These are phyloP conservation scores for Strobilomyces echinocephalus DNA, from an alignment of 768 basidiomycete genomes.

Conservation along the genomic window DNA sequence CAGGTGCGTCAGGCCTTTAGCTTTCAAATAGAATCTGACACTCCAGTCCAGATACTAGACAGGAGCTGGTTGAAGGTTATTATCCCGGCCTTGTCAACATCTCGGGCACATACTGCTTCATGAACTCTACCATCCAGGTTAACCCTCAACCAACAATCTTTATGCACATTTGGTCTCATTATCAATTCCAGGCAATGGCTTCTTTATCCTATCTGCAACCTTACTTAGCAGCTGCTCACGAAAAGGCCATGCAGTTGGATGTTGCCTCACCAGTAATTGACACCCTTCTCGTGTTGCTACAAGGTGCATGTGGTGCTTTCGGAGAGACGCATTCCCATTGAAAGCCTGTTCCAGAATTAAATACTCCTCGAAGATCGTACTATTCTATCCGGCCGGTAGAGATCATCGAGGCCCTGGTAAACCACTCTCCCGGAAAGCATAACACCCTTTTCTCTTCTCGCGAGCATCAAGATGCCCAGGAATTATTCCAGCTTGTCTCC, in stretches of 20 bases:
- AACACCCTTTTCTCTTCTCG: slow-evolving; percentile 76
- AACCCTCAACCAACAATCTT: slow-evolving; percentile 9
- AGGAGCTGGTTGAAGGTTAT: slow-evolving; percentile 36
- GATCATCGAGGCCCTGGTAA: slow-evolving; percentile 66
- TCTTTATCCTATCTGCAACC: slow-evolving; percentile 80
- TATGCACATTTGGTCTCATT: slow-evolving; percentile 13
- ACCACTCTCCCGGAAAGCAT: slow-evolving; percentile 47
- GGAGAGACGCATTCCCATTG: slow-evolving; percentile 1
- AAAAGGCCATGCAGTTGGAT: slow-evolving; percentile 73
- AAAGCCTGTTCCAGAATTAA: slow-evolving; percentile 46
- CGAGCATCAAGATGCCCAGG: slow-evolving; percentile 97
- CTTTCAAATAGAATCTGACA: neutral
- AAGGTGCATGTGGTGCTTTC: slow-evolving; percentile 41
- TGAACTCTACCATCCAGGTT: slow-evolving; percentile 94
- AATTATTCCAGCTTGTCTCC: slow-evolving; percentile 91
- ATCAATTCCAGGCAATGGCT: slow-evolving; percentile 67
- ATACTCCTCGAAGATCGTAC: slow-evolving; percentile 54
- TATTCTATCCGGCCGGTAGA: slow-evolving; percentile 65
- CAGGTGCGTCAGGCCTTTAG: slow-evolving; percentile 22
- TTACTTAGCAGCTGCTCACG: slow-evolving; percentile 70
- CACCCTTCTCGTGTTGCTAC: slow-evolving; percentile 65
- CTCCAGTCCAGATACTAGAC: slow-evolving; percentile 19
- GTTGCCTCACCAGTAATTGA: slow-evolving; percentile 86
- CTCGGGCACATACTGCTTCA: slow-evolving; percentile 94
- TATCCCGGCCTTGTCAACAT: slow-evolving; percentile 94